Conservation (phyloP, 2,329 filamentous ascomycete genomes). For the Aspergillus unguis region DNA sequence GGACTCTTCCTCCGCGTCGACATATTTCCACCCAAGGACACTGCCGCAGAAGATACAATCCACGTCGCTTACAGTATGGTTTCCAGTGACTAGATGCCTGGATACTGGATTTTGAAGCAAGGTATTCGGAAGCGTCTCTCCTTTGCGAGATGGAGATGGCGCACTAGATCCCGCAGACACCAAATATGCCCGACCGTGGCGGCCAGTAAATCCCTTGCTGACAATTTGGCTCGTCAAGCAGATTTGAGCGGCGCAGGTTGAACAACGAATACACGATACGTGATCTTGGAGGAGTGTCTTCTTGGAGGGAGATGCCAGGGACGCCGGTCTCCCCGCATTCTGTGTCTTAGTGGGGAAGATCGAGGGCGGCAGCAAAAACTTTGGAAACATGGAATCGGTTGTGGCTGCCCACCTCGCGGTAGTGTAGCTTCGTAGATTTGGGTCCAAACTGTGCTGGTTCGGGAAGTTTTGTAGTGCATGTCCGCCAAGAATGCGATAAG, state of each 20-base stretch:
- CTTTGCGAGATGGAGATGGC: constrained; percentile 26
- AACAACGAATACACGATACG: constrained; percentile 57
- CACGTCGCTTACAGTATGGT: constrained; percentile 61
- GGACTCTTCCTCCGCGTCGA: constrained; percentile 58
- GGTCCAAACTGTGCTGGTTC: too few relatives aligned
- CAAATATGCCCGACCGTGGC: constrained; percentile 63
- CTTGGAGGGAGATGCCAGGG: constrained; percentile 7
- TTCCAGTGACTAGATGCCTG: constrained; percentile 60
- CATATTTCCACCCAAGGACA: constrained; percentile 64
- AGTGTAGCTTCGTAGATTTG: too few relatives aligned
- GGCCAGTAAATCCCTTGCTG: constrained; percentile 63
- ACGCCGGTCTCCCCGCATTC: constrained; percentile 11
- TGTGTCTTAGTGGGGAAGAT: constrained; percentile 42
- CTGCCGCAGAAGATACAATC: constrained; percentile 55
- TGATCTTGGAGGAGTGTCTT: constrained; percentile 45
- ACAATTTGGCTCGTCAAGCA: constrained; percentile 59
- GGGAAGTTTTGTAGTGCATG: too few relatives aligned
- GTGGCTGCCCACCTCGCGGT: background rate
- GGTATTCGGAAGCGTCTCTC: constrained; percentile 56
- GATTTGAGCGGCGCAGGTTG: constrained; percentile 57
- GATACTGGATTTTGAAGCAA: constrained; percentile 55
- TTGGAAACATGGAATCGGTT: constrained; percentile 42
- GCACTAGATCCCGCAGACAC: constrained; percentile 47
- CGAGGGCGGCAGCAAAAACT: constrained; percentile 49
- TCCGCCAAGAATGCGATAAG: too few relatives aligned